Base-by-base conservation (phyloP, 1,284 basidiomycete species). In the Rhodotorula sp. region DNA sequence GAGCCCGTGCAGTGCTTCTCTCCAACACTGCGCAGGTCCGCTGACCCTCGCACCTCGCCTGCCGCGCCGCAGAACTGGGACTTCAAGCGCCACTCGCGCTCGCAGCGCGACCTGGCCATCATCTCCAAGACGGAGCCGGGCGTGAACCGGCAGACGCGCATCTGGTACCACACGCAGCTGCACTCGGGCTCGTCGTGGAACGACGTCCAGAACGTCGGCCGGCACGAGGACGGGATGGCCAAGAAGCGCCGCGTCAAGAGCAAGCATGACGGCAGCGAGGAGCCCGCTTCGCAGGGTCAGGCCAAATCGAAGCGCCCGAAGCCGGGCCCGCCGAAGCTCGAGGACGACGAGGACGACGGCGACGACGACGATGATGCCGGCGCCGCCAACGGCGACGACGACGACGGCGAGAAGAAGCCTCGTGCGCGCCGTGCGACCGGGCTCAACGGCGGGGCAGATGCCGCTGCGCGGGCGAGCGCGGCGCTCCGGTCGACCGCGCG, bases 151-250 rank as follows among this genome's bases (percentile, higher is more conserved):
- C 27, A 54, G 27, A 64, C 57, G n/a, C 68, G 71, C 27, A 67
- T 73, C 54, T 73, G 71, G 71, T 70, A 73, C 58, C 71, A 73
- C 61, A 60, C 62, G 12, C 50, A 65, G 34, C 68, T 73, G 8
- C 54, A 56, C n/a, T 29, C 61, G 19, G 17, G 27, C 29, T 73
- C 71, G 50, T 61, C 64, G 10, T 64, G 48, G 46, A 62, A 46
- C n/a, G 71, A 73, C 39, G 71, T 73, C 15, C 32, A 59, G 12
- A 46, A n/a, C n/a, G 61, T 73, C 15, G 27, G 19, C 5, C 64
- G 71, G 4, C 67, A 73, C 50, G 67, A 73, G 44, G 71, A 73
- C 50, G 71, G 71, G 34, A 67, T 73, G 71, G 64, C 67, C 29
- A 73, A 73, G 68, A 72, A 72, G 44, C 54, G 66, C 13, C 55